phyloP scores from a whole-genome alignment of 139 green algal species.

The Microglena sp. region DNA sequence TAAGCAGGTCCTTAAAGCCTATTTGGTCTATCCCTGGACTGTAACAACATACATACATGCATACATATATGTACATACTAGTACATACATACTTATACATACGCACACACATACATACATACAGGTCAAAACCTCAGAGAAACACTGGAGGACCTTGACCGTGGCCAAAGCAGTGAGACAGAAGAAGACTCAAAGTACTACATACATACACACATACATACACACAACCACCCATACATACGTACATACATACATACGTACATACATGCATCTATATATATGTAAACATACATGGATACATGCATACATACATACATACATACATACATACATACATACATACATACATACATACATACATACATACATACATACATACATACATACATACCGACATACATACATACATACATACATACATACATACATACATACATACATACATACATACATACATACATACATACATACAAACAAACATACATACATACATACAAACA shows the following conservation, averaged over 20 bases:
- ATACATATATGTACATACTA: no score
- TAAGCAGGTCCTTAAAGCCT: no score
- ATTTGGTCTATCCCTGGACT: no score
- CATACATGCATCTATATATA: neutral
- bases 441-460: neutral
- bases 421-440: neutral
- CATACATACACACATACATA: neutral
- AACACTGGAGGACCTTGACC: neutral
- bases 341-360: constrained; percentile 6
- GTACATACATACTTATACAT: neutral
- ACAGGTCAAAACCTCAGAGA: neutral
- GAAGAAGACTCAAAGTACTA: neutral
- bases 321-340: neutral
- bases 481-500: neutral
- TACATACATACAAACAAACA: neutral
- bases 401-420: neutral
- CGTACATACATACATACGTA: neutral
- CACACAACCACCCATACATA: neutral
- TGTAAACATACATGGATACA: neutral
- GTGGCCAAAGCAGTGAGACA: neutral
- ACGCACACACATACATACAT: neutral
- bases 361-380: constrained; percentile 9
- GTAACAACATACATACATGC: no score
- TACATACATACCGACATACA: constrained; percentile 1
- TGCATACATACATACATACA: neutral